A percentile compares a stretch with the other conserved stretches of the same genome.
These are phyloP conservation scores for Pleurostoma richardsiae DNA, from an alignment of 2,329 filamentous ascomycete species.

Conservation along the genomic window DNA sequence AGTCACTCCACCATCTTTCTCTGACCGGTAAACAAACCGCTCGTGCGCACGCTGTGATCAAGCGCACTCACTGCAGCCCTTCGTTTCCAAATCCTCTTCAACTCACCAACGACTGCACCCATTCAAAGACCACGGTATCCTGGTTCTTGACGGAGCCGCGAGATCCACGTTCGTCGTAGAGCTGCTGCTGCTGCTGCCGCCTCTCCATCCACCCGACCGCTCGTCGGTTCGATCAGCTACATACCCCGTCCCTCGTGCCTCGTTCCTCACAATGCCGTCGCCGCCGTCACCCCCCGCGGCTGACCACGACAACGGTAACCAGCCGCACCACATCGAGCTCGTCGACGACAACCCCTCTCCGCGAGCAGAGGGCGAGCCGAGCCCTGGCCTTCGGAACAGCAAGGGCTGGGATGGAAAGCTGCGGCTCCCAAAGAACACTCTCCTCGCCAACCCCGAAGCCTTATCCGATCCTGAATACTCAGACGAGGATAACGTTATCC, in stretches of 20 bases:
- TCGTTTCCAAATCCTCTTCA: no score
- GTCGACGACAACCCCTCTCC: constrained; percentile 34
- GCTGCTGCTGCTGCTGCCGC: no score
- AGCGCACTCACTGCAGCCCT: no score
- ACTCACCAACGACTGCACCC: no score
- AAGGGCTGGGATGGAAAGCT: constrained; percentile 84
- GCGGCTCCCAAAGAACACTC: constrained; percentile 63
- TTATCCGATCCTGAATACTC: constrained; percentile 83
- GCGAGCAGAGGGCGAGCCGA: constrained; percentile 33
- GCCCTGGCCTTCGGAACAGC: constrained; percentile 49
- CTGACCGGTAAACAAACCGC: no score
- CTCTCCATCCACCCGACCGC: not conserved
- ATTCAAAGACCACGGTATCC: not conserved
- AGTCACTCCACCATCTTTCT: no score
- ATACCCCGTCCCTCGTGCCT: not conserved
- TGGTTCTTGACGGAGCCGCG: not conserved
- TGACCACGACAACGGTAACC: constrained; percentile 27
- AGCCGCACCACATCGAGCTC: constrained; percentile 42
- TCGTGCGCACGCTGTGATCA: no score
- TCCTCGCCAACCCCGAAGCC: constrained; percentile 73
- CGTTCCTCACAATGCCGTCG: constrained; percentile 30
- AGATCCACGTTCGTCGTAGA: no score
- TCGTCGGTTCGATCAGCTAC: not conserved
- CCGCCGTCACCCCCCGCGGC: constrained; percentile 17
- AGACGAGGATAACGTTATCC: constrained; percentile 61